Percentiles rank a stretch among this genome's conserved stretches.
These are phyloP conservation scores for Aspergillus avenaceus DNA, from an alignment of 495 filamentous ascomycete species.

Conservation along the genomic window DNA sequence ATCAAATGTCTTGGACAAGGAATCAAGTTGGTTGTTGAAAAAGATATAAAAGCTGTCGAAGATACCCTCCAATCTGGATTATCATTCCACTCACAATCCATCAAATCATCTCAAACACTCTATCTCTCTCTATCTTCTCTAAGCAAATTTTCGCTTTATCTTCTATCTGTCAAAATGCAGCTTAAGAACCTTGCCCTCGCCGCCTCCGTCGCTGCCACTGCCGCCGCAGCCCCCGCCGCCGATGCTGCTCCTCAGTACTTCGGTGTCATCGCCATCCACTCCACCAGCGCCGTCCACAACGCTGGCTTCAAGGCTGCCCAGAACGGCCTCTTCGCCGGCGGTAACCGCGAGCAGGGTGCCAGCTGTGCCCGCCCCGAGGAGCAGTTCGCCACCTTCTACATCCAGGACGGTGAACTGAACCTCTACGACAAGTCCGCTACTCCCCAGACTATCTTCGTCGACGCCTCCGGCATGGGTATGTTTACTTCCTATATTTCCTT, in stretches of 20 bases:
- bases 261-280: slow-evolving; percentile 43
- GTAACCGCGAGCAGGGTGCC: slow-evolving; percentile 37
- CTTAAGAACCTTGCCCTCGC: slow-evolving; percentile 22
- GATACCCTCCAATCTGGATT: background rate
- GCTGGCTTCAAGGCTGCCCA: slow-evolving; percentile 34
- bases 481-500: background rate
- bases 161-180: slow-evolving; percentile 20
- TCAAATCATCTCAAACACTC: background rate
- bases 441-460: slow-evolving; percentile 46
- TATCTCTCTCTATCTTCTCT: background rate
- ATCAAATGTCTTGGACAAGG: background rate
- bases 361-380: slow-evolving; percentile 37
- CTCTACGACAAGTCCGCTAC: slow-evolving; percentile 37
- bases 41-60: background rate
- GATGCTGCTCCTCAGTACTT: slow-evolving; percentile 24
- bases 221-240: slow-evolving; percentile 16
- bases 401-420: slow-evolving; percentile 41
- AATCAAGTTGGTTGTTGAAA: no score
- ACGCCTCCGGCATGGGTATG: slow-evolving; percentile 52
- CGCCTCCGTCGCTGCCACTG: slow-evolving; percentile 21
- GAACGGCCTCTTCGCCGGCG: slow-evolving; percentile 40
- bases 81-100: background rate
- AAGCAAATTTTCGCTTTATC: background rate
- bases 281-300: slow-evolving; percentile 43
- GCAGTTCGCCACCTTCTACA: slow-evolving; percentile 43